Percentiles rank a stretch among this genome's conserved stretches.
Conservation (phyloP, 2,329 filamentous ascomycete genomes). For the Phyllosticta citribraziliensis region DNA sequence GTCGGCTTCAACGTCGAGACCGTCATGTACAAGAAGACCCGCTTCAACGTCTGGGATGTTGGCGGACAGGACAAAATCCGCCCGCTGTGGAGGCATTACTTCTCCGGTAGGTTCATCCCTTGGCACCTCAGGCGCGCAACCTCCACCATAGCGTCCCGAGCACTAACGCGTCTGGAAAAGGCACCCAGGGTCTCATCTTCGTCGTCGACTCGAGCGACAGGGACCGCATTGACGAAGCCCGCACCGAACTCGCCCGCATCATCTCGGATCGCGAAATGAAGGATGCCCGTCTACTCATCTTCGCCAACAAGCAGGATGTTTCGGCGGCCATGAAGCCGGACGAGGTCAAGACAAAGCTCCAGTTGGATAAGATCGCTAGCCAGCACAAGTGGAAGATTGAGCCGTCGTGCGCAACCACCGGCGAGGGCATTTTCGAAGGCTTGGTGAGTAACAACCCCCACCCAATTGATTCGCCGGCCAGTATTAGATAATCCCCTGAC, state of each 20-base stretch:
- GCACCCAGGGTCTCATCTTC: slow-evolving; percentile 99
- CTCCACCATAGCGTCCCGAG: not conserved
- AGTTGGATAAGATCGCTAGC: slow-evolving; percentile 41
- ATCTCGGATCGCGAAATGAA: slow-evolving; percentile 98
- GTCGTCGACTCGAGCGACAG: slow-evolving; percentile 99
- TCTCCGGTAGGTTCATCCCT: slow-evolving; percentile 51
- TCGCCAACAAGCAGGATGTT: slow-evolving; percentile 99
- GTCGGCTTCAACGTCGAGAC: slow-evolving; percentile 99
- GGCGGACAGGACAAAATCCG: slow-evolving; percentile 99
- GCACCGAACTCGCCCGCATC: slow-evolving; percentile 95
- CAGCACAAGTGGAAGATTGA: slow-evolving; percentile 46
- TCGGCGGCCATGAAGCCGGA: slow-evolving; percentile 43
- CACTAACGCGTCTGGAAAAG: slow-evolving; percentile 14
- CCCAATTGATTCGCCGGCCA: not conserved
- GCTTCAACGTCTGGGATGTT: slow-evolving; percentile 99
- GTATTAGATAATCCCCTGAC: not conserved
- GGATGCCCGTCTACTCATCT: slow-evolving; percentile 91
- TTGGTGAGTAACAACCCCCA: slow-evolving; percentile 23
- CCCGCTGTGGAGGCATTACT: slow-evolving; percentile 99
- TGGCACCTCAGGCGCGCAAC: not conserved
- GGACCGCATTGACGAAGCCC: slow-evolving; percentile 93
- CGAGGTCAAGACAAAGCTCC: slow-evolving; percentile 39
- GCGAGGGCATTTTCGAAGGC: slow-evolving; percentile 45
- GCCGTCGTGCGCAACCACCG: slow-evolving; percentile 44
- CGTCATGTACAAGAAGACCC: slow-evolving; percentile 99